Evolutionary conservation across 768 basidiomycete species (phyloP), one percentile per base, ranked within the genome.

Genomic region (Pleurotus giganteus): DNA sequence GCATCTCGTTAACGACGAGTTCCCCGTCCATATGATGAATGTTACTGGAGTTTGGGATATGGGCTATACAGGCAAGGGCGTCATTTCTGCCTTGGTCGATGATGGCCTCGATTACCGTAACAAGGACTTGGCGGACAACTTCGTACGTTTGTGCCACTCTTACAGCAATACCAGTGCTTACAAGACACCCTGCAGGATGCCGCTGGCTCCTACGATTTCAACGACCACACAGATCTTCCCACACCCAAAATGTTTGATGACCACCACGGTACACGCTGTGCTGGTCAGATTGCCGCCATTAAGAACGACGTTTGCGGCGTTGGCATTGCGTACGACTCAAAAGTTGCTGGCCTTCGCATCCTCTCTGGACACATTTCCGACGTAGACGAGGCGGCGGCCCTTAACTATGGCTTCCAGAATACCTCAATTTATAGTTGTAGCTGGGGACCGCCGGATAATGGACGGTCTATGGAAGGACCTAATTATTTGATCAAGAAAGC

Each of bases 361-460:
- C 84, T 99, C 41, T 96, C 94, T 1, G 95, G 91, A 1, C 86
- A 91, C 19, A 97, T 99, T 60, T 86, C 94, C 1, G 97, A 99
- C 68, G 84, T 88, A 23, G 97, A 99, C 68, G 97, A 99, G 71
- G 94, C 97, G 0, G 84, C 92, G 2, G 86, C 95, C 6, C 83
- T 99, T 55, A 99, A 99, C 71, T 97, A 88, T 68, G 93, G 88
- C 9, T 98, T 85, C 69, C 88, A 97, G 60, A 86, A 91, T 61
- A 93, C 89, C 47, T 91, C 89, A 23, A 93, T 94, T 62, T 98
- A 91, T 71, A 94, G 91, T 58, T 99, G 97, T 70, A 94, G 91
- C 53, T 99, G 97, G 97, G 97, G 97, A 4, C 97, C 97, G 7
- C 91, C 95, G 0, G 96, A 99, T 68, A 90, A 97, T 63, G 96